phyloP scores from a whole-genome alignment of 2,329 filamentous ascomycete species.

The Pseudogymnoascus sp. region DNA sequence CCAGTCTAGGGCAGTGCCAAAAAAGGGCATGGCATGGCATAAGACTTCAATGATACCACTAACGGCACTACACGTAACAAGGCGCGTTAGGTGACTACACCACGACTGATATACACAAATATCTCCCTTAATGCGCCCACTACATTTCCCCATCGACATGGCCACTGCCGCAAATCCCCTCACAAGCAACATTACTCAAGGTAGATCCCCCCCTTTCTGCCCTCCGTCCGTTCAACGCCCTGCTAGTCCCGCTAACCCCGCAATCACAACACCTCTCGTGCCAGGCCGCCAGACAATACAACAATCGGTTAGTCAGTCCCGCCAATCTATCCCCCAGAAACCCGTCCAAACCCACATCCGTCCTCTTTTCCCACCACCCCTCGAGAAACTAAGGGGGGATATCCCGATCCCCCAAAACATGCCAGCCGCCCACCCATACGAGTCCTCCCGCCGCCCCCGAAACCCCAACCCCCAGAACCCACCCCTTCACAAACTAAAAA shows the following conservation, averaged over 20 bases:
- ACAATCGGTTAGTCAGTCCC: neutral
- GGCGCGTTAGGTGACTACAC: too few relatives aligned
- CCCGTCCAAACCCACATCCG: neutral
- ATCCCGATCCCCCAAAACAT: neutral
- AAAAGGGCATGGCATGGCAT: too few relatives aligned
- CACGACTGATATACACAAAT: neutral
- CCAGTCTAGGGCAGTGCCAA: too few relatives aligned
- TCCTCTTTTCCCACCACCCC: neutral
- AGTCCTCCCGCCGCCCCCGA: neutral
- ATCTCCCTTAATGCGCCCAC: neutral
- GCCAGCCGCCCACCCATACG: neutral
- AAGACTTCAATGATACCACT: too few relatives aligned
- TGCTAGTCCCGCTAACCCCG: neutral
- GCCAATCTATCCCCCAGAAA: neutral
- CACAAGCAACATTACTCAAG: neutral
- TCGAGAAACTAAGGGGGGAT: neutral
- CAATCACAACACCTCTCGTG: neutral
- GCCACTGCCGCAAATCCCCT: neutral
- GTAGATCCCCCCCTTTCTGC: neutral
- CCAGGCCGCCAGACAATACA: neutral
- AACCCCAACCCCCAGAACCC: neutral
- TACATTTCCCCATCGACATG: neutral
- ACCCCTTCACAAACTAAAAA: neutral
- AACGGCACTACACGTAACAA: too few relatives aligned
- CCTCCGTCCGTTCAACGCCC: neutral